Evolutionary conservation across 768 basidiomycete genomes (phyloP).

Genomic region (Trichaptum fuscoviolaceum): DNA sequence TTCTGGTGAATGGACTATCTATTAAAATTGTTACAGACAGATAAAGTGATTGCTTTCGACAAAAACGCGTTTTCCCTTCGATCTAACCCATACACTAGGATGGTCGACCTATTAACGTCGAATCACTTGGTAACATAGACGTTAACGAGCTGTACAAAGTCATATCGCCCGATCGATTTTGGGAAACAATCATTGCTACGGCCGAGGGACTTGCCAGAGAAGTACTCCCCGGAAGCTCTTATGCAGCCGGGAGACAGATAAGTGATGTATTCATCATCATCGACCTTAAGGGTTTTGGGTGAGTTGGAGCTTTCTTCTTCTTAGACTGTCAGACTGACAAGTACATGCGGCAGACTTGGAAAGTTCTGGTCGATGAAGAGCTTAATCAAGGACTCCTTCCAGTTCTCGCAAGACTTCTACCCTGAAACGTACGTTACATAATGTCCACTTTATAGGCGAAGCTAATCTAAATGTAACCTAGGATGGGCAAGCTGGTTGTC

Average conservation of each 20-base stretch:
- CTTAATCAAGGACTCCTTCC: slow-evolving; percentile 57
- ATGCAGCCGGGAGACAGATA: slow-evolving; percentile 46
- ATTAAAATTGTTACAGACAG: slow-evolving; percentile 40
- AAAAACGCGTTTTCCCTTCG: background rate
- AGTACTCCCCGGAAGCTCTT: slow-evolving; percentile 58
- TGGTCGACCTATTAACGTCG: slow-evolving; percentile 69
- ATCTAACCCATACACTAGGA: slow-evolving; percentile 31
- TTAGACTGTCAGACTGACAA: background rate
- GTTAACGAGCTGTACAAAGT: slow-evolving; percentile 50
- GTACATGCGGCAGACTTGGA: slow-evolving; percentile 35
- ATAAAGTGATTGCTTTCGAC: slow-evolving; percentile 45
- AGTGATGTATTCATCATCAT: slow-evolving; percentile 57
- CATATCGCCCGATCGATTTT: slow-evolving; percentile 55
- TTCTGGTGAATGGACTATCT: slow-evolving; percentile 3
- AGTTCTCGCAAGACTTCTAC: slow-evolving; percentile 74
- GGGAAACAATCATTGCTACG: slow-evolving; percentile 60
- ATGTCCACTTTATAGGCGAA: background rate
- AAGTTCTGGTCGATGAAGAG: slow-evolving; percentile 77
- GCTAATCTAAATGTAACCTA: slow-evolving; percentile 19
- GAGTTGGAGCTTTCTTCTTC: slow-evolving; percentile 16
- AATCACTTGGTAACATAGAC: slow-evolving; percentile 57
- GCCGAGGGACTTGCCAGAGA: slow-evolving; percentile 61
- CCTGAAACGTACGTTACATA: slow-evolving; percentile 70
- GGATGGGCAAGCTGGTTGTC: slow-evolving; percentile 69
- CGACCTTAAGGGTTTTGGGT: slow-evolving; percentile 70